Evolutionary conservation across 495 filamentous ascomycete species (phyloP), one percentile per base, ranked within the genome.

Genomic region (Neurospora tetrasperma): DNA sequence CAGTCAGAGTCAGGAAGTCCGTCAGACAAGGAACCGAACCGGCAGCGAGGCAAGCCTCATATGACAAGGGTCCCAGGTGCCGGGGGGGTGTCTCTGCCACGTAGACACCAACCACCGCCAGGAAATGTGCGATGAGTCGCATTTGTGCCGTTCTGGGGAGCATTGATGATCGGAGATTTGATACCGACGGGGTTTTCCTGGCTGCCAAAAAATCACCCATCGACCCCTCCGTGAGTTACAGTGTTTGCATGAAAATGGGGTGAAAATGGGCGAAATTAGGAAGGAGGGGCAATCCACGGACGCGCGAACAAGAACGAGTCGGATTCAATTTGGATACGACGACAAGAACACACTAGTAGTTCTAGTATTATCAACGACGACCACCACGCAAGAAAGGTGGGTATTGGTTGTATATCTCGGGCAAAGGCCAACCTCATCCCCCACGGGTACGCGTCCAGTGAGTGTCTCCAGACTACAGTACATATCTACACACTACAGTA

Each of bases 231-330:
- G 54, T 66, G 54, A 66, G 54, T 66, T 66, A 66, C 54, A 66
- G 54, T 66, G 54, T 66, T 66, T 66, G 54, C 54, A 66, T 66
- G 54, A 62, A 62, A 62, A 62, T 62, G 48, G 48, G 48, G 48
- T 62, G 48, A 27, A 31, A 59, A 20, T 12, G 48, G 48, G n/a
- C 12, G 48, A 59, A 31, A 59, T 59, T 59, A 6, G 23, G 48
- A 59, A 59, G 48, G 48, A 59, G 48, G 48, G 48, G 48, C 48
- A 59, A 59, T 59, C 27, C 48, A 54, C 20, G n/a, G n/a, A n/a
- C 44, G 46, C 20, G 48, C 48, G 20, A 31, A 27, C 23, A 23
- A 62, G 23, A 66, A 66, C 14, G 27, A 66, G 54, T 31, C 27
- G 27, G 27, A 31, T 66, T 66, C 18, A 66, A 66, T 66, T 0